Percentiles rank a stretch among this genome's conserved stretches.
phyloP scores from a whole-genome alignment of 345 rosid species.

The Salix purpurea region DNA sequence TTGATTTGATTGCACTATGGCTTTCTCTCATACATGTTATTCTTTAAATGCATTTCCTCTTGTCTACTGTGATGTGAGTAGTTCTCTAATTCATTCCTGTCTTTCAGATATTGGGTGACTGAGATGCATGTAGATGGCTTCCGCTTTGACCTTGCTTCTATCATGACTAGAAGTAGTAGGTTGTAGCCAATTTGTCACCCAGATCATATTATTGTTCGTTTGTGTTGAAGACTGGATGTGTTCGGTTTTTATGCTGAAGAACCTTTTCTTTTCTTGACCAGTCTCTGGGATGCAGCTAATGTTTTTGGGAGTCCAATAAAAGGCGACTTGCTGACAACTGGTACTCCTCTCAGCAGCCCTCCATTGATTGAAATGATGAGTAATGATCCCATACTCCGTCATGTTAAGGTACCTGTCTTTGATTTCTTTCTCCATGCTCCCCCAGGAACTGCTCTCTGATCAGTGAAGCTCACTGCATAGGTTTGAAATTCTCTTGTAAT shows the following conservation, averaged over 20 bases:
- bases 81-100: constrained; percentile 11
- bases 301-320: constrained; percentile 67
- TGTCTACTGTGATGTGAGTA: neutral
- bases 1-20: neutral
- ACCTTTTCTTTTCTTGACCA: constrained; percentile 24
- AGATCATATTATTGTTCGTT: constrained; percentile 2
- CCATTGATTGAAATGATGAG: constrained; percentile 89
- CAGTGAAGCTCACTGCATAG: neutral
- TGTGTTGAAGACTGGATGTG: neutral
- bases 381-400: constrained; percentile 81
- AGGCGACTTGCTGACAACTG: constrained; percentile 71
- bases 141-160: constrained; percentile 98
- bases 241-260: neutral
- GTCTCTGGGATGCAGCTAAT: constrained; percentile 89
- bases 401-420: constrained; percentile 64
- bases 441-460: neutral
- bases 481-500: neutral
- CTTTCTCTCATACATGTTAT: neutral
- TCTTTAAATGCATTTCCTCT: neutral
- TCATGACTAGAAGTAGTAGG: constrained; percentile 95
- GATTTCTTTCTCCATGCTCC: neutral
- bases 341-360: constrained; percentile 76
- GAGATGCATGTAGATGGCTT: constrained; percentile 99
- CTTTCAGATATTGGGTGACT: constrained; percentile 87
- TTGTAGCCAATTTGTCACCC: constrained; percentile 20